Percentiles rank a stretch among this genome's conserved stretches.
phyloP scores from a whole-genome alignment of 2,329 filamentous ascomycete genomes.

The Akanthomyces lecanii region DNA sequence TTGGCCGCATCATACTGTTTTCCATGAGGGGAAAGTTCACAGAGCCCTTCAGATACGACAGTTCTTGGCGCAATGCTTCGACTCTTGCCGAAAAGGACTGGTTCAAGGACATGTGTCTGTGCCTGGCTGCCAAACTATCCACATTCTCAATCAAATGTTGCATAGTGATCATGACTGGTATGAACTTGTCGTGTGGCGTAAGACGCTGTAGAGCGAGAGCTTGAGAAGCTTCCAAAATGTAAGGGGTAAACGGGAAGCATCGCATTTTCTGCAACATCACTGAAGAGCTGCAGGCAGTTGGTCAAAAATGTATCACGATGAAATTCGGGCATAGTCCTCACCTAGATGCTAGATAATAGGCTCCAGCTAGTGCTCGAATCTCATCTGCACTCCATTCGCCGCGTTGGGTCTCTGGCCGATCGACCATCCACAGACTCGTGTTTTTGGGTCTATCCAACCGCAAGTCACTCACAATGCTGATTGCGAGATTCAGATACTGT shows the following conservation, averaged over 20 bases:
- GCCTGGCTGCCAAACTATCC: constrained; percentile 24
- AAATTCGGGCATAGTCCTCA: background rate
- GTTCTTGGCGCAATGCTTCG: constrained; percentile 22
- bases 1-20: constrained; percentile 24
- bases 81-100: background rate
- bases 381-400: constrained; percentile 26
- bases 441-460: constrained; percentile 28
- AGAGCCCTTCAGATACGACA: constrained; percentile 22
- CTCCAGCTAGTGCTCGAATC: constrained; percentile 28
- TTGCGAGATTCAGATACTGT: constrained; percentile 29
- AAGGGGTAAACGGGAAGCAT: constrained; percentile 25
- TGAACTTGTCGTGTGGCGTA: constrained; percentile 25
- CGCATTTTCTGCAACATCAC: constrained; percentile 31
- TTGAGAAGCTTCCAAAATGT: constrained; percentile 27
- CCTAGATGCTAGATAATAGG: constrained; percentile 32
- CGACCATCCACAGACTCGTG: constrained; percentile 27
- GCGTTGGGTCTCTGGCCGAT: constrained; percentile 13
- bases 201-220: constrained; percentile 18
- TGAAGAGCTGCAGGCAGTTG: constrained; percentile 22
- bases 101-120: background rate
- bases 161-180: constrained; percentile 28
- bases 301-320: too few relatives aligned
- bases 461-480: constrained; percentile 30
- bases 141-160: constrained; percentile 30
- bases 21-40: constrained; percentile 28